Evolutionary conservation across 2,329 filamentous ascomycete species (phyloP), one percentile per base, ranked within the genome.

Genomic region (Verticillium tricorpus): DNA sequence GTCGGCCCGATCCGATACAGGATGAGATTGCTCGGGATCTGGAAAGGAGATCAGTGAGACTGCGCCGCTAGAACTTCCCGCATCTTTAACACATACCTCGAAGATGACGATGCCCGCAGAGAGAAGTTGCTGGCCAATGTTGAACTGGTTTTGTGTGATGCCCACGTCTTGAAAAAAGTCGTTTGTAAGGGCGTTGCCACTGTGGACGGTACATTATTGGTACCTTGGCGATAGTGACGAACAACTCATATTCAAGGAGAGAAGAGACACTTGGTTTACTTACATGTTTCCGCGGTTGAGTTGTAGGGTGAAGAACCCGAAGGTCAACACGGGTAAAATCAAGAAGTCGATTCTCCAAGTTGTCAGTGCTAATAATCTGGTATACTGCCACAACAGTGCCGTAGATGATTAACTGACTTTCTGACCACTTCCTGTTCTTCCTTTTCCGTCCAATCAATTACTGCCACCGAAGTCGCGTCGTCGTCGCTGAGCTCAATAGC

Each of bases 141-240:
- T 84, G 69, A 83, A 78, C 63, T 84, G 77, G 62, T 83, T 77
- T 5, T 81, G 80, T 3, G 75, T 76, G 63, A 85, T 77, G 17
- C 74, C 70, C n/a, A 85, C 74, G 65, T 85, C 82, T 22, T 76
- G 67, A 50, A 82, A 77, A 65, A 85, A 81, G 17, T 35, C 56
- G 32, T 63, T 62, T 14, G 63, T 63, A 39, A 63, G 59, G 5
- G 63, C 63, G 25, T 65, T 65, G 8, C 61, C 63, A 31, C 63
- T 64, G 34, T 11, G 4, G 4, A 14, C 9, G 9, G 3, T 35
- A 14, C 34, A 5, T 35, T 11, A 11, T 12, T 12, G 2, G 1
- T 14, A 12, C 7, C 14, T 61, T 34, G 61, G 37, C 34, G 4
- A 35, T 35, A 14, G 14, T 35, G 34, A 2, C 8, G 34, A 11